These are phyloP conservation scores for Ammopiptanthus mongolicus DNA, from an alignment of 306 rosid species.

Conservation along the genomic window DNA sequence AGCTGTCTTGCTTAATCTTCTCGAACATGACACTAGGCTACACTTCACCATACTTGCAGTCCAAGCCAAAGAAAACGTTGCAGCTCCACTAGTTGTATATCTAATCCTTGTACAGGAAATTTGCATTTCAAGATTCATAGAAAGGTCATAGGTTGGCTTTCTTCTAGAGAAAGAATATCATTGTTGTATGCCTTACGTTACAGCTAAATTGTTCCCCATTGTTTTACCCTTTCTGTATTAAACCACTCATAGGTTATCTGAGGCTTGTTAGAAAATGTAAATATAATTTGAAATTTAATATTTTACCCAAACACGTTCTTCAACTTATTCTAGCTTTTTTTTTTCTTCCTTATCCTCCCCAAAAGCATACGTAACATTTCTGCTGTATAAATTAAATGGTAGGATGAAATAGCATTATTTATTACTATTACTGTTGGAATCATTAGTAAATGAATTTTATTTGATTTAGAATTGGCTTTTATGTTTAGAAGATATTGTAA, in stretches of 20 bases:
- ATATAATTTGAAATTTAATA: background rate
- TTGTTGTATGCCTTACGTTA: background rate
- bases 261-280: background rate
- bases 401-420: no score
- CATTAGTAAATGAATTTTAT: background rate
- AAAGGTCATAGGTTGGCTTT: background rate
- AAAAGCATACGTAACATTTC: no score
- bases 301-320: background rate
- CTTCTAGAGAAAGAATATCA: background rate
- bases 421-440: no score
- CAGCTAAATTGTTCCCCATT: background rate
- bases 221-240: background rate
- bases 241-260: no score
- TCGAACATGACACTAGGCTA: background rate
- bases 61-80: background rate
- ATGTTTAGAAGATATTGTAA: background rate
- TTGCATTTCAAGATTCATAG: background rate
- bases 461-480: background rate
- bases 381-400: no score
- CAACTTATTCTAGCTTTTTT: no score
- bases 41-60: background rate
- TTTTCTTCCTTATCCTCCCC: no score
- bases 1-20: conserved; percentile 26
- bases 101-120: conserved; percentile 5
- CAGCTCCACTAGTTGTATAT: background rate